Evolutionary conservation across 2,329 filamentous ascomycete species (phyloP), one percentile per base, ranked within the genome.

Genomic region (Pezicula neosporulosa): DNA sequence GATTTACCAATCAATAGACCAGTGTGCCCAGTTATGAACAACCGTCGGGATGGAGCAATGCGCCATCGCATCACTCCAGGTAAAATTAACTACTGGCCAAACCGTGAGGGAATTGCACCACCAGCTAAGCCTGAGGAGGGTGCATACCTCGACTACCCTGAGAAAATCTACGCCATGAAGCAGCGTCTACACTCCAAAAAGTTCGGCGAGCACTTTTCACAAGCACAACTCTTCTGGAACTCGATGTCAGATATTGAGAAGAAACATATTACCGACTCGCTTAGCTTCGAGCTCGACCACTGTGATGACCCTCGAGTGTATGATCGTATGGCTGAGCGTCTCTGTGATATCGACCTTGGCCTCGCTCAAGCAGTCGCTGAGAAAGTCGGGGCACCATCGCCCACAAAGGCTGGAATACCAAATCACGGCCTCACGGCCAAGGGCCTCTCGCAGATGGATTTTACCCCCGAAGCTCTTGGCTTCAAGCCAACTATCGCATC

Each of bases 171-270:
- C 4, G 88, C 88, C 3, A 83, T 89, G 65, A 93, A 94, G 72
- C 72, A 77, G 16, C 82, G 89, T 10, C 73, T 85, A 6, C 76
- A 81, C 63, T 87, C 83, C 56, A 77, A 77, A 59, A 93, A 93
- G 71, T 93, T 93, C 75, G 79, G 77, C 56, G 88, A 94, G 55
- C 87, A 93, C 65, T 82, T 81, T 69, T 85, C 80, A 46, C 89
- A 94, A 66, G 88, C 89, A 0, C 87, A 92, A 64, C 74, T 93
- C 2, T 94, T 94, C 73, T 93, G 84, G 73, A 93, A 93, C 73
- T 91, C 86, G 15, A 69, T 93, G 58, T 81, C 82, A 0, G 70
- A 77, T 0, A 72, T 82, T 3, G 89, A 93, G 68, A 83, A 87
- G 69, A 62, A 64, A 12, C 86, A 90, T 64, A 68, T 87, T 15